Percentiles rank a stretch among this genome's conserved stretches.
phyloP scores from a whole-genome alignment of 1,284 basidiomycete genomes.

The Flammula alnicola region DNA sequence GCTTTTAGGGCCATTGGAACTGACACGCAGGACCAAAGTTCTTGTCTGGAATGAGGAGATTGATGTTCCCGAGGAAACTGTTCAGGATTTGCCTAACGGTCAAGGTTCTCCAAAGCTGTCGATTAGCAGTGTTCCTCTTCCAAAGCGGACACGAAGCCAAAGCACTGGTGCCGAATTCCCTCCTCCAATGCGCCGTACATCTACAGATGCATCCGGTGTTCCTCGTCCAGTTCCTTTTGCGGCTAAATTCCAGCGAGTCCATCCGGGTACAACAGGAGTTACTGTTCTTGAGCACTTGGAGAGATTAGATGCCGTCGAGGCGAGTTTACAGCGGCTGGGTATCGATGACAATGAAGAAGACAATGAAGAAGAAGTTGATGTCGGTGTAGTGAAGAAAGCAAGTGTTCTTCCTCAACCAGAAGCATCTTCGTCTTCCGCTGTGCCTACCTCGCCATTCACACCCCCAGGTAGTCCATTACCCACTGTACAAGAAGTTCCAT shows the following conservation, averaged over 20 bases:
- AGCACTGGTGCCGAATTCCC: slow-evolving; percentile 70
- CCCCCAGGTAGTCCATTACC: slow-evolving; percentile 54
- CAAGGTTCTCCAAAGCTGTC: slow-evolving; percentile 61
- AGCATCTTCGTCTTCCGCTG: slow-evolving; percentile 29
- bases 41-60: slow-evolving; percentile 86
- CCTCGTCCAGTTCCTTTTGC: slow-evolving; percentile 79
- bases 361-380: slow-evolving; percentile 51
- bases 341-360: slow-evolving; percentile 50
- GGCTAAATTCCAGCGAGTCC: slow-evolving; percentile 76
- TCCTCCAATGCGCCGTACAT: slow-evolving; percentile 66
- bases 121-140: slow-evolving; percentile 63
- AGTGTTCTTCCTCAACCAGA: slow-evolving; percentile 17
- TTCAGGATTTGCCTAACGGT: slow-evolving; percentile 43
- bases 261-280: slow-evolving; percentile 82
- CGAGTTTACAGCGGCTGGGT: slow-evolving; percentile 71
- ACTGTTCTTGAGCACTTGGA: slow-evolving; percentile 83
- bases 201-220: slow-evolving; percentile 65
- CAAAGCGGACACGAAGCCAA: slow-evolving; percentile 61
- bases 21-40: slow-evolving; percentile 78
- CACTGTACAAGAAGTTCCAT: slow-evolving; percentile 58
- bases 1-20: slow-evolving; percentile 73
- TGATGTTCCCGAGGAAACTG: slow-evolving; percentile 70
- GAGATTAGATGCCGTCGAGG: slow-evolving; percentile 79
- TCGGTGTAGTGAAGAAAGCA: slow-evolving; percentile 36
- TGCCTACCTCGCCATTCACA: slow-evolving; percentile 49